These are phyloP conservation scores for Xerocomellus intermedius DNA, from an alignment of 768 basidiomycete genomes.

Conservation along the genomic window DNA sequence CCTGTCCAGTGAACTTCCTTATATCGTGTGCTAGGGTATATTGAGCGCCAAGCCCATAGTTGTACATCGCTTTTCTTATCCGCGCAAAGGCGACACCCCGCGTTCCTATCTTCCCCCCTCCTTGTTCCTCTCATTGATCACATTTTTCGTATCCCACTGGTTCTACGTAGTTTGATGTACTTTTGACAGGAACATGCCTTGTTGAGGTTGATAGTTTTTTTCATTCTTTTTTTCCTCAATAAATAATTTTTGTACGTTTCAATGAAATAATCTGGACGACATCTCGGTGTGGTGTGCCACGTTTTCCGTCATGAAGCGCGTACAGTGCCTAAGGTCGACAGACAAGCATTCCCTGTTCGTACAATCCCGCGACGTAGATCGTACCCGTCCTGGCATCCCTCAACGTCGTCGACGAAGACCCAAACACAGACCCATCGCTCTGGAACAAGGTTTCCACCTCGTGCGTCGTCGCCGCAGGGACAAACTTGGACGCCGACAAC, in stretches of 20 bases:
- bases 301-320: neutral
- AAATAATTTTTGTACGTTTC: conserved; percentile 14
- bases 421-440: conserved; percentile 64
- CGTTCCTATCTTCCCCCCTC: neutral
- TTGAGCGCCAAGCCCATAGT: conserved; percentile 14
- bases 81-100: conserved; percentile 20
- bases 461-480: conserved; percentile 36
- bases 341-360: conserved; percentile 52
- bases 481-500: conserved; percentile 43
- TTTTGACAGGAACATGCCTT: conserved; percentile 5
- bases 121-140: neutral
- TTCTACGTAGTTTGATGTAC: neutral
- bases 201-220: neutral
- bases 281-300: too few species aligned
- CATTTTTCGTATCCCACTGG: neutral
- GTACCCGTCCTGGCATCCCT: conserved; percentile 47
- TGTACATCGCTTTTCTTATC: conserved; percentile 15
- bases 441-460: conserved; percentile 67
- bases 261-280: conserved; percentile 1
- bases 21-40: conserved; percentile 21
- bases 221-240: neutral
- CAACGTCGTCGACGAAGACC: conserved; percentile 51
- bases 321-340: conserved; percentile 36
- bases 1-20: conserved; percentile 9
- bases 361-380: conserved; percentile 58